phyloP scores from a whole-genome alignment of 345 rosid species.

The Acer yangbiense region DNA sequence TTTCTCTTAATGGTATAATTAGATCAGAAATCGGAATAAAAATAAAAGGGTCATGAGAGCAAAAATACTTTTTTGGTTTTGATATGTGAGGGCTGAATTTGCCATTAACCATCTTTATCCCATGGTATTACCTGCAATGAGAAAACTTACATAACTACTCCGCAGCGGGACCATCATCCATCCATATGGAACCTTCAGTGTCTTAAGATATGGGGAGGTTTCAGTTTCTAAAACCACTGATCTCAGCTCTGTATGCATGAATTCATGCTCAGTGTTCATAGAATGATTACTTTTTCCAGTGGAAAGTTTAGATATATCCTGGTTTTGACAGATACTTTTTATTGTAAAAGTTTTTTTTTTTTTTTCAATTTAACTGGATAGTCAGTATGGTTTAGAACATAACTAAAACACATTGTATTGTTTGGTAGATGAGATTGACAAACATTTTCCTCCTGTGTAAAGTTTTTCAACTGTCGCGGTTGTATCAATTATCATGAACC shows the following conservation, averaged over 20 bases:
- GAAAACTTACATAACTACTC: neutral
- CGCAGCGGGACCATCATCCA: too few species aligned
- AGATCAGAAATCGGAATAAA: neutral
- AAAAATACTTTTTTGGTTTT: neutral
- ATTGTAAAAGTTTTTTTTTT: neutral
- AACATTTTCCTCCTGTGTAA: neutral
- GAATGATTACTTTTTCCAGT: neutral
- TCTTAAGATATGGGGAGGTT: neutral
- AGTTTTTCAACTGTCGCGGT: neutral
- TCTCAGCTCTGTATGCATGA: neutral
- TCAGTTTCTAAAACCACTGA: neutral
- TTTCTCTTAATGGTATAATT: neutral
- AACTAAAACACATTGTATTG: neutral
- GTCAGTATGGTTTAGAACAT: neutral
- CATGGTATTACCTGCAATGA: neutral
- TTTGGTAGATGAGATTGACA: neutral
- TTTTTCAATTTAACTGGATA: neutral
- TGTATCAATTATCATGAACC: slow-evolving; percentile 5
- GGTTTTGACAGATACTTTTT: neutral
- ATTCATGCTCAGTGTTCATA: neutral
- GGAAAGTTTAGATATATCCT: neutral
- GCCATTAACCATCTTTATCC: neutral
- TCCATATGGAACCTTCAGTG: neutral
- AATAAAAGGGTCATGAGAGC: neutral
- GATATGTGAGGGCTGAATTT: neutral